Evolutionary conservation across 2,329 filamentous ascomycete species (phyloP).

Genomic region (Neoascochyta sp.): DNA sequence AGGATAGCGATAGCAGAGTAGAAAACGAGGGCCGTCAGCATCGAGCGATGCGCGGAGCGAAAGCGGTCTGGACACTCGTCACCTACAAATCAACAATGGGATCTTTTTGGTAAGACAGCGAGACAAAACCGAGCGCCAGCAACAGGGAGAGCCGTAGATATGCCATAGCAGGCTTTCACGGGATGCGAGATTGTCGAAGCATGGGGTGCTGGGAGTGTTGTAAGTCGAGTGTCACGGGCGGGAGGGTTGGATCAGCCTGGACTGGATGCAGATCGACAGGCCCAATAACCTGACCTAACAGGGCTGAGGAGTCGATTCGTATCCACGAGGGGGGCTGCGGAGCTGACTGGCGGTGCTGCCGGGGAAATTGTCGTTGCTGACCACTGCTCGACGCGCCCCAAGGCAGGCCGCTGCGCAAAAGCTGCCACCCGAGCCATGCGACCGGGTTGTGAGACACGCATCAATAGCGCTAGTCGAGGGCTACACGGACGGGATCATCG

Average conservation of each 20-base stretch:
- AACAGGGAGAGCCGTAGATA: conserved; percentile 24
- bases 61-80: neutral
- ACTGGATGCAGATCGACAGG: conserved; percentile 1
- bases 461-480: conserved; percentile 24
- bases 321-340: no score
- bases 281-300: no score
- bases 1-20: no score
- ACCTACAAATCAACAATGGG: conserved; percentile 50
- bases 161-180: conserved; percentile 33
- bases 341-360: conserved; percentile 23
- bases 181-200: conserved; percentile 14
- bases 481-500: no score
- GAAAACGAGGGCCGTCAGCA: no score
- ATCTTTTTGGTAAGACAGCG: conserved; percentile 40
- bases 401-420: conserved; percentile 17
- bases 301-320: no score
- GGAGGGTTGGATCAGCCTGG: no score
- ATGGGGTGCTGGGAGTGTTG: conserved; percentile 15
- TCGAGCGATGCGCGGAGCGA: no score
- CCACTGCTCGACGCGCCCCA: conserved; percentile 23
- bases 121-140: conserved; percentile 25
- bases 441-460: conserved; percentile 21
- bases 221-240: conserved; percentile 9
- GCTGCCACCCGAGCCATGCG: conserved; percentile 24
- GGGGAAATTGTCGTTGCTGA: conserved; percentile 19